Evolutionary conservation across 352 stramenopile species (phyloP), one percentile per base, ranked within the genome.

Genomic region (Blastocystis sp.): DNA sequence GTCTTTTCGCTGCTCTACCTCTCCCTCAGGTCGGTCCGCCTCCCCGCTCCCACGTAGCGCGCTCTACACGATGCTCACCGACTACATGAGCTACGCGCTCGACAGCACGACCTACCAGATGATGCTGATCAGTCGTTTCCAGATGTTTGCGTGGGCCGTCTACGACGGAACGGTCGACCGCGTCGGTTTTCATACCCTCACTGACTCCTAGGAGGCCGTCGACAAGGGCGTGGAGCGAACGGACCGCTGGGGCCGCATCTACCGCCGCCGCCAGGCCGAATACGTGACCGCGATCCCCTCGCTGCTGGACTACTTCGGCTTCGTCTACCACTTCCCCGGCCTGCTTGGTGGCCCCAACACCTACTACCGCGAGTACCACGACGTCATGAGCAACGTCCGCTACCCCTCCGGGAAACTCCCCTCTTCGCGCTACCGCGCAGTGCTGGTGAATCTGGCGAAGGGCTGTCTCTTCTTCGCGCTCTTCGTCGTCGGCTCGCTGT

Each of bases 261-360:
- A 79, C 54, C 24, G 64, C 32, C 69, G 69, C 38, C 69, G 69
- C 34, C 69, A 79, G 54, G 21, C 21, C 11, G 27, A 63, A 32
- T 79, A 79, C 11, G 89, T 97, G 49, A 87, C 89, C 11, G 87
- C 92, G 86, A 86, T 97, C 49, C 94, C 94, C 72, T 92, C 90
- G 49, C 87, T 96, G 56, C 88, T 98, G 64, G 93, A 97, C 88
- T 98, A 94, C 89, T 93, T 95, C 61, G 94, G 93, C 36, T 98
- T 96, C 89, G 94, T 96, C 18, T 98, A 97, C 89, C 94, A 93
- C 90, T 97, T 97, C 88, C 94, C 94, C 51, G 96, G 92, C 76
- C 93, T 97, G 87, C 89, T 98, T 18, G 93, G 93, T 14, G 94
- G 95, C 11, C 95, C 95, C 56, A 92, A 93, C 0, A 97, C 96